Conservation (phyloP, 371 early-diverging fungal genomes). For the Nematocida major region DNA sequence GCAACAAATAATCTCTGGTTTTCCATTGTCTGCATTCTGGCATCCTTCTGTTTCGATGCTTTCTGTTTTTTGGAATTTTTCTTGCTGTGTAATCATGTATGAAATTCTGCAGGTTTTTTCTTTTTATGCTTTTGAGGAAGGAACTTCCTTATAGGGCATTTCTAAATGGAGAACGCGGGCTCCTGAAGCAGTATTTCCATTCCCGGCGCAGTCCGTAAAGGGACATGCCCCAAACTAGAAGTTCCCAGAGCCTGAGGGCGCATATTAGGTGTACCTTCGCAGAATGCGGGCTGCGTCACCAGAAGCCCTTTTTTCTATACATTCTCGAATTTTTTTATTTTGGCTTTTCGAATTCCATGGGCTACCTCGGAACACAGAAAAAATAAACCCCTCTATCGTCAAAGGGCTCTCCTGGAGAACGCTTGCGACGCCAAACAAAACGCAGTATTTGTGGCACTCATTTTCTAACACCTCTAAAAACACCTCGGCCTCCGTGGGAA, state of each 20-base stretch:
- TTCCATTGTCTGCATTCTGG: neutral
- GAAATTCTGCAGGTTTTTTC: neutral
- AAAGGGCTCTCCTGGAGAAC: neutral
- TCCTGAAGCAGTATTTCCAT: neutral
- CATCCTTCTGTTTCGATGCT: neutral
- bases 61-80: neutral
- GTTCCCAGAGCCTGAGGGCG: no score
- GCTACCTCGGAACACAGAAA: neutral
- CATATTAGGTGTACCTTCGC: no score
- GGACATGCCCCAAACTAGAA: no score
- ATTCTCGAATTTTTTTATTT: neutral
- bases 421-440: neutral
- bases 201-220: neutral
- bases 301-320: no score
- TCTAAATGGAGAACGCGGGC: neutral
- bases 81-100: neutral
- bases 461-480: neutral
- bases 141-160: neutral
- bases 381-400: neutral
- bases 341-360: neutral
- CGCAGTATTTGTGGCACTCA: neutral
- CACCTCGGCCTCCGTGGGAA: neutral
- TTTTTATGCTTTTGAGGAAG: neutral
- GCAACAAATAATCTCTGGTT: constrained; percentile 20
- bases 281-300: no score